phyloP scores from a whole-genome alignment of 2,329 filamentous ascomycete genomes.

The Venturia carpophila region DNA sequence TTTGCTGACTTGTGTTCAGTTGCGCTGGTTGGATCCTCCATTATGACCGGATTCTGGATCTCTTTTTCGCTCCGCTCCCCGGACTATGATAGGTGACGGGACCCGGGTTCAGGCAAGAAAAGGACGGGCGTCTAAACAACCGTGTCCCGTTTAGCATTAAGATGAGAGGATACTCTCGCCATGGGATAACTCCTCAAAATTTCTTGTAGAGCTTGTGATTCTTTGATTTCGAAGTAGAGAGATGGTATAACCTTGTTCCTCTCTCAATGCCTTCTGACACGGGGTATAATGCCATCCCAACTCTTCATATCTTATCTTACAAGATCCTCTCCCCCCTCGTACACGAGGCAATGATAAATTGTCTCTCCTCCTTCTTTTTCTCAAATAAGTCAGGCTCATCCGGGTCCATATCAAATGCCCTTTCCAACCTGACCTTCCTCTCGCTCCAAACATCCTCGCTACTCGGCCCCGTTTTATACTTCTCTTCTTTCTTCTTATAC shows the following conservation, averaged over 20 bases:
- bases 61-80: no score
- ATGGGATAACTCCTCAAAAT: no score
- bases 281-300: neutral
- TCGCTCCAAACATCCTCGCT: constrained; percentile 89
- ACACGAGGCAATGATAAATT: neutral
- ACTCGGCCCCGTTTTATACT: constrained; percentile 61
- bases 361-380: neutral
- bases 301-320: neutral
- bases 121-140: no score
- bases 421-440: constrained; percentile 53
- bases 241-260: neutral
- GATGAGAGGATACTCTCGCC: no score
- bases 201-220: no score
- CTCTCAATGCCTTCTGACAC: neutral
- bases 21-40: no score
- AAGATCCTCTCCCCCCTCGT: neutral
- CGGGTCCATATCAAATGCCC: constrained; percentile 35
- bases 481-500: constrained; percentile 54
- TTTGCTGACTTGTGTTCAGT: neutral
- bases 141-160: no score
- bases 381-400: constrained; percentile 24
- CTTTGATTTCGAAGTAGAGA: neutral
- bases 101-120: no score
- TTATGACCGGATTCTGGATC: no score
- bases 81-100: no score